These are phyloP conservation scores for Phytophthora uliginosa DNA, from an alignment of 352 stramenopile genomes.

Conservation along the genomic window DNA sequence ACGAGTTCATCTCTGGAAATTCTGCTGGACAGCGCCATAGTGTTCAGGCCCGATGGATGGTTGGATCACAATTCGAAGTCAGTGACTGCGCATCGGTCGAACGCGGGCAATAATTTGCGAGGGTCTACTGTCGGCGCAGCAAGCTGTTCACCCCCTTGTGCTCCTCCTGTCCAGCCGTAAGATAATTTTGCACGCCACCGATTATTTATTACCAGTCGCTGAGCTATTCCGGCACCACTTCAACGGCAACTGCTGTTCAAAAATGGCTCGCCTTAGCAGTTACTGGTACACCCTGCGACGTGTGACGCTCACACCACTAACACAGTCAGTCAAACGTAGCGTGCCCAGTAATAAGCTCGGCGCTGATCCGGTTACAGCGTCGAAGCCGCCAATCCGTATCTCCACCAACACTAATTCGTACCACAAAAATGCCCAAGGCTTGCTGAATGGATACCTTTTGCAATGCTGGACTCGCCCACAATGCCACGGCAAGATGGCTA, in stretches of 20 bases:
- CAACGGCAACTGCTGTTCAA: conserved; percentile 10
- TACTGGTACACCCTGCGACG: background rate
- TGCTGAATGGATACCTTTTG: background rate
- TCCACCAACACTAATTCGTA: background rate
- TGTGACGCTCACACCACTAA: background rate
- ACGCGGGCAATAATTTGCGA: background rate
- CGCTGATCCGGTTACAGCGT: background rate
- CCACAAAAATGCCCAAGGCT: no score
- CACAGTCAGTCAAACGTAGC: background rate
- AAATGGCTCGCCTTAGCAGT: conserved; percentile 5
- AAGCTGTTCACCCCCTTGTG: background rate
- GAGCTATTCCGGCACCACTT: conserved; percentile 15
- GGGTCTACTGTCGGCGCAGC: background rate
- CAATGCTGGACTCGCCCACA: background rate
- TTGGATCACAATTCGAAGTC: conserved; percentile 1
- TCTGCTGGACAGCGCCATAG: conserved; percentile 12
- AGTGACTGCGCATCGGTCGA: conserved; percentile 27
- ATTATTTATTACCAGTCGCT: conserved; percentile 7
- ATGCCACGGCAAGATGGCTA: conserved; percentile 14
- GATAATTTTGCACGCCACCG: background rate
- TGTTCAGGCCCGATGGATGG: background rate
- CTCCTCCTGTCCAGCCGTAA: background rate
- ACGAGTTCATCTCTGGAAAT: conserved; percentile 58
- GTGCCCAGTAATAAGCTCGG: background rate
- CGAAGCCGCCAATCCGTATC: background rate